Conservation (phyloP, 2,329 filamentous ascomycete species). For the Penicillium sp. region DNA sequence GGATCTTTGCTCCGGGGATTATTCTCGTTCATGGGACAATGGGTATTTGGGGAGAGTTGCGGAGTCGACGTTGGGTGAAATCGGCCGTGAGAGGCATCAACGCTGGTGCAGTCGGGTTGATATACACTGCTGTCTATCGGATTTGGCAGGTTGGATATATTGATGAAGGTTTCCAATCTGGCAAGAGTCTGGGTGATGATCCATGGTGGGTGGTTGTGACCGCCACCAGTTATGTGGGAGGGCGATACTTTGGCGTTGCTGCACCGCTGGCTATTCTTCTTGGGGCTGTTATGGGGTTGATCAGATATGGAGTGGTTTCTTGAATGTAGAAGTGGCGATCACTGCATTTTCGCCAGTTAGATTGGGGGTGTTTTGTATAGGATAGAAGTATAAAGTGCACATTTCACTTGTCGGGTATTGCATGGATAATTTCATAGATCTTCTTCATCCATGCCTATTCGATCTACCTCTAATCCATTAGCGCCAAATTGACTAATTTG, state of each 20-base stretch:
- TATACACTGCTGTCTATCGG: constrained; percentile 60
- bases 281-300: constrained; percentile 45
- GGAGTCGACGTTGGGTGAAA: constrained; percentile 45
- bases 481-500: too few relatives aligned
- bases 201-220: constrained; percentile 61
- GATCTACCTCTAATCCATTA: too few relatives aligned
- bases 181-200: constrained; percentile 52
- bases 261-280: constrained; percentile 44
- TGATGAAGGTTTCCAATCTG: constrained; percentile 44
- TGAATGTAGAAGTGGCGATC: too few relatives aligned
- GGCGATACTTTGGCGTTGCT: constrained; percentile 45
- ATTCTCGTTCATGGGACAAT: constrained; percentile 32
- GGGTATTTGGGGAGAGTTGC: constrained; percentile 52
- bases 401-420: too few relatives aligned
- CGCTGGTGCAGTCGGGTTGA: constrained; percentile 55
- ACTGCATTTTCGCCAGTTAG: too few relatives aligned
- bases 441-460: too few relatives aligned
- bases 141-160: constrained; percentile 59
- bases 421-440: too few relatives aligned
- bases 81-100: constrained; percentile 53
- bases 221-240: constrained; percentile 45
- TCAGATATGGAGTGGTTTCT: constrained; percentile 36
- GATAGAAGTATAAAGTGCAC: too few relatives aligned
- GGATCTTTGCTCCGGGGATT: constrained; percentile 38
- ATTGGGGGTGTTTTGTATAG: too few relatives aligned